A percentile compares a stretch with the other conserved stretches of the same genome.
Evolutionary conservation across 2,329 filamentous ascomycete species (phyloP).

Genomic region (Colletotrichum zoysiae): DNA sequence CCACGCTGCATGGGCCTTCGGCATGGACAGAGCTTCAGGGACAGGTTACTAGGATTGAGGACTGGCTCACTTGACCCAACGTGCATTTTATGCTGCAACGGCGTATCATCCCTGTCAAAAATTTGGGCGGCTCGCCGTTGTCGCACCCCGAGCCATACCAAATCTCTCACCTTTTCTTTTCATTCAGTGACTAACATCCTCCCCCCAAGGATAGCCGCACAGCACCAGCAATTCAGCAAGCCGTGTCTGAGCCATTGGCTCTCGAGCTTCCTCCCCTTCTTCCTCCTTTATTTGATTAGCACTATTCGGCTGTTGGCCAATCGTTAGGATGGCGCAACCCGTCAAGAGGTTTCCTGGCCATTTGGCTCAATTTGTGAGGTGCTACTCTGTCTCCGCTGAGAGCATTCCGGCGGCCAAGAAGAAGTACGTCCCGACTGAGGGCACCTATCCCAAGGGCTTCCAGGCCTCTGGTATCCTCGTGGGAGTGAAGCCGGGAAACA

Average conservation of each 20-base stretch:
- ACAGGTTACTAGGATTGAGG: background rate
- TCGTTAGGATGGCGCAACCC: constrained; percentile 39
- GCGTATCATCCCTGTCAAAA: constrained; percentile 29
- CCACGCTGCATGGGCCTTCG: background rate
- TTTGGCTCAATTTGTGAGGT: constrained; percentile 51
- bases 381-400: constrained; percentile 71
- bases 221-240: constrained; percentile 12
- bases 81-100: constrained; percentile 11
- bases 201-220: constrained; percentile 7
- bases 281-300: background rate
- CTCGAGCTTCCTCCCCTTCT: constrained; percentile 5
- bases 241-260: constrained; percentile 35
- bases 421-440: constrained; percentile 88
- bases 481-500: constrained; percentile 94
- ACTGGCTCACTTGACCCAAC: constrained; percentile 14
- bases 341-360: constrained; percentile 41
- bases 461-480: constrained; percentile 87
- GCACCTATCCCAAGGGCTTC: constrained; percentile 93
- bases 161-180: constrained; percentile 27
- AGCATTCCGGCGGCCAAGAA: constrained; percentile 83
- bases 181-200: constrained; percentile 27
- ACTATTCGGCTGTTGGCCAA: constrained; percentile 10
- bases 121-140: constrained; percentile 34
- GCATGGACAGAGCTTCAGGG: background rate
- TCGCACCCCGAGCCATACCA: constrained; percentile 27